A percentile compares a stretch with the other conserved stretches of the same genome.
These are phyloP conservation scores for Coemansia erecta DNA, from an alignment of 192 early-diverging fungal species.

Conservation along the genomic window DNA sequence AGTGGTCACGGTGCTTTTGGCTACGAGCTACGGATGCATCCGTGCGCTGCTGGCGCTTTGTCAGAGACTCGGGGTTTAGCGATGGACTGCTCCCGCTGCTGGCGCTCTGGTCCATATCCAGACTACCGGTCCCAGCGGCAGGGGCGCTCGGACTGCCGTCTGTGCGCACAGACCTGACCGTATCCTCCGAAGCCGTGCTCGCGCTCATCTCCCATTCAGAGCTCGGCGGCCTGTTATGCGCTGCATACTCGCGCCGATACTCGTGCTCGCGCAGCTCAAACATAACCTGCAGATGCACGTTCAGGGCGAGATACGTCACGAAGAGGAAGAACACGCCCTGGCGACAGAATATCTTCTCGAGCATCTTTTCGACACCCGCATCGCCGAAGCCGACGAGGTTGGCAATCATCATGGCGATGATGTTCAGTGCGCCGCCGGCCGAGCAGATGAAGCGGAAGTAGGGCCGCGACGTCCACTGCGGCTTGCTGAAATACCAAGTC, in stretches of 20 bases:
- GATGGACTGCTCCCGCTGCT: constrained; percentile 14
- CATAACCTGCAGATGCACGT: constrained; percentile 70
- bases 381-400: constrained; percentile 97
- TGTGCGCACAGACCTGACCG: neutral
- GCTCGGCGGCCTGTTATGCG: neutral
- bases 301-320: constrained; percentile 55
- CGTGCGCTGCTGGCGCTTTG: constrained; percentile 14
- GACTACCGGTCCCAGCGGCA: neutral
- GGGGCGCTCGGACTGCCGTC: constrained; percentile 5
- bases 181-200: constrained; percentile 2
- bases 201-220: constrained; percentile 18
- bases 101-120: neutral
- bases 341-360: constrained; percentile 59
- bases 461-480: constrained; percentile 27
- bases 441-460: constrained; percentile 81
- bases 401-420: constrained; percentile 92
- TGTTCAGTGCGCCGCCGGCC: constrained; percentile 76
- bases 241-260: constrained; percentile 35
- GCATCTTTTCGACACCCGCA: constrained; percentile 77
- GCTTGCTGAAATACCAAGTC: constrained; percentile 45
- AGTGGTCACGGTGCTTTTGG: neutral
- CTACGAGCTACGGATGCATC: neutral
- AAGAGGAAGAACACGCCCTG: constrained; percentile 53
- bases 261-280: constrained; percentile 80
- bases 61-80: constrained; percentile 7